Evolutionary conservation across 2,329 filamentous ascomycete species (phyloP).

Genomic region (Huntiella abstrusa): DNA sequence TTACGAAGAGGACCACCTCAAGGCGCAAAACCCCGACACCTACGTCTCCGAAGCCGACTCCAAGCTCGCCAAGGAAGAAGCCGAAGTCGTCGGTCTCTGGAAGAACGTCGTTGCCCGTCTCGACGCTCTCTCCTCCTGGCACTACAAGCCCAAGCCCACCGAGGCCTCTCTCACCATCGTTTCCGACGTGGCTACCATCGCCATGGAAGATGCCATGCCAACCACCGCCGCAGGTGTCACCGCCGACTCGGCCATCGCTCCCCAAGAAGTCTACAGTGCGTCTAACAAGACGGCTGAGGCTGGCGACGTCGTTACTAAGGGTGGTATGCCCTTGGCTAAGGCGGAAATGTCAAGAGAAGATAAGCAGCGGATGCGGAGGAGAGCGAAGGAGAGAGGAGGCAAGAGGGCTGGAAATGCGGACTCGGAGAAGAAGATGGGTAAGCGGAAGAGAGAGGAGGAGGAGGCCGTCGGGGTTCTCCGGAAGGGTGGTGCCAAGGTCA

Average conservation of each 20-base stretch:
- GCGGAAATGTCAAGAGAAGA: constrained; percentile 83
- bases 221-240: constrained; percentile 57
- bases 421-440: constrained; percentile 12
- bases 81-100: constrained; percentile 70
- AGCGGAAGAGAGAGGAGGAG: constrained; percentile 22
- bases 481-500: constrained; percentile 77
- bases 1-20: constrained; percentile 84
- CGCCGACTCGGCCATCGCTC: constrained; percentile 59
- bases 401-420: constrained; percentile 31
- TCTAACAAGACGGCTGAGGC: constrained; percentile 38
- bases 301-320: constrained; percentile 60
- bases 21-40: constrained; percentile 53
- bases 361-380: constrained; percentile 53
- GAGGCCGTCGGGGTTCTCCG: constrained; percentile 48
- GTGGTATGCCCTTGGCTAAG: constrained; percentile 55
- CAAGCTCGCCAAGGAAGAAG: constrained; percentile 63
- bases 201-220: constrained; percentile 90
- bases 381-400: constrained; percentile 59
- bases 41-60: constrained; percentile 71
- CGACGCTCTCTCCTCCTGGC: constrained; percentile 79
- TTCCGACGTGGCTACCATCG: constrained; percentile 73
- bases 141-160: constrained; percentile 80
- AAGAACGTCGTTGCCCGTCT: constrained; percentile 60
- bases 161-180: constrained; percentile 72
- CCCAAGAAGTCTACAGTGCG: constrained; percentile 85